phyloP scores from a whole-genome alignment of 176 grass and related monocot species.

The Bothriochloa decipiens region DNA sequence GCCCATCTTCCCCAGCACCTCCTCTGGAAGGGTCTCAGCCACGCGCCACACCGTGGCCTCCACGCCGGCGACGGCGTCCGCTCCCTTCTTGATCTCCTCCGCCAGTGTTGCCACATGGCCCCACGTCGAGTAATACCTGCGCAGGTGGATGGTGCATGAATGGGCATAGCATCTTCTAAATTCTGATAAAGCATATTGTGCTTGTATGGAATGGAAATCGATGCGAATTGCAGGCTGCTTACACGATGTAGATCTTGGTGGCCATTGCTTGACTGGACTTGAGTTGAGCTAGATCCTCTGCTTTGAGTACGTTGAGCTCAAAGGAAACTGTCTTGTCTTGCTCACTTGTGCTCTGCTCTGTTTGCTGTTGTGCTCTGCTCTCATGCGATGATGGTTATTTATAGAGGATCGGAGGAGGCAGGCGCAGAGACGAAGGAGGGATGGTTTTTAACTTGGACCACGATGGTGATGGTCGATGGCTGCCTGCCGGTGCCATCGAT shows the following conservation, averaged over 20 bases:
- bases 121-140: not conserved
- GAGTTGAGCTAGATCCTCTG: not conserved
- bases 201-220: too few relatives aligned
- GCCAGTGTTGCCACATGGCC: not conserved
- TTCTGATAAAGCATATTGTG: too few relatives aligned
- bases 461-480: too few relatives aligned
- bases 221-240: not conserved
- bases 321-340: too few relatives aligned
- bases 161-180: too few relatives aligned
- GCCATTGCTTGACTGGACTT: not conserved
- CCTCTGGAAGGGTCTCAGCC: not conserved
- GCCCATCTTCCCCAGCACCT: not conserved
- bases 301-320: too few relatives aligned
- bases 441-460: too few relatives aligned
- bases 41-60: not conserved
- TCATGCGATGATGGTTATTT: not conserved
- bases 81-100: not conserved
- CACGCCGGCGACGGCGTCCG: not conserved
- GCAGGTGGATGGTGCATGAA: not conserved
- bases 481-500: too few relatives aligned
- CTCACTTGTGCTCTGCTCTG: too few relatives aligned
- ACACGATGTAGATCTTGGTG: constrained; percentile 74
- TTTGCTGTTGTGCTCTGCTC: not conserved
- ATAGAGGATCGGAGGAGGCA: not conserved
- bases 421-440: too few relatives aligned